phyloP scores from a whole-genome alignment of 108 stramenopile genomes.

The Pseudonitzschia multiseries region DNA sequence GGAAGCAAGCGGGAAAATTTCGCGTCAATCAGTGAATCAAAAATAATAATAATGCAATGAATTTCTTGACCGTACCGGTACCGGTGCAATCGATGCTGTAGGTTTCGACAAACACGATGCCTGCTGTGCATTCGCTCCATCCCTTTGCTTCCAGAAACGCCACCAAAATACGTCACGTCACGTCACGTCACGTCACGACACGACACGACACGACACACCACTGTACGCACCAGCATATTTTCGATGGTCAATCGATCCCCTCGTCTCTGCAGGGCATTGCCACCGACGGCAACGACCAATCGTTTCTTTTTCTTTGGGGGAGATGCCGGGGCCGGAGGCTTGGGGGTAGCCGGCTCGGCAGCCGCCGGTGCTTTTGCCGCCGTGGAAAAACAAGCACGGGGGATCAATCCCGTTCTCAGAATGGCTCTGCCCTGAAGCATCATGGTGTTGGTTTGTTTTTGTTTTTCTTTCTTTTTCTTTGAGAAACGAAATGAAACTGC shows the following conservation, averaged over 20 bases:
- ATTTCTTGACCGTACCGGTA: too few species aligned
- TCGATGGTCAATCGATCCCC: conserved; percentile 85
- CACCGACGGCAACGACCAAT: conserved; percentile 78
- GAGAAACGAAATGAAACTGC: too few species aligned
- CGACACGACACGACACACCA: neutral
- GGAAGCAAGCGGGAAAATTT: neutral
- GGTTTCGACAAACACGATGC: too few species aligned
- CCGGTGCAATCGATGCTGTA: too few species aligned
- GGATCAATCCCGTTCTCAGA: neutral
- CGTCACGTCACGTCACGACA: too few species aligned
- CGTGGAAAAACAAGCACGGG: neutral
- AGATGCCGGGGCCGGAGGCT: neutral
- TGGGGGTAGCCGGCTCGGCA: neutral
- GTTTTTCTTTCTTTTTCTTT: too few species aligned
- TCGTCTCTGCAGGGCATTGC: conserved; percentile 84
- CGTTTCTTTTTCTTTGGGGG: conserved; percentile 31
- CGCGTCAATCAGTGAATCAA: neutral
- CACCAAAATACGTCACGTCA: too few species aligned
- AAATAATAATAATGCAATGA: too few species aligned
- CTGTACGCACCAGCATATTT: conserved; percentile 57
- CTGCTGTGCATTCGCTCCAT: too few species aligned
- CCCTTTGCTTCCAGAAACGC: neutral
- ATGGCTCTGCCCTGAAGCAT: neutral
- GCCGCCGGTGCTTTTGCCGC: neutral
- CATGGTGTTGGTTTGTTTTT: neutral